Percentiles rank a stretch among this genome's conserved stretches.
These are phyloP conservation scores for Mycena crocata DNA, from an alignment of 768 basidiomycete genomes.

Conservation along the genomic window DNA sequence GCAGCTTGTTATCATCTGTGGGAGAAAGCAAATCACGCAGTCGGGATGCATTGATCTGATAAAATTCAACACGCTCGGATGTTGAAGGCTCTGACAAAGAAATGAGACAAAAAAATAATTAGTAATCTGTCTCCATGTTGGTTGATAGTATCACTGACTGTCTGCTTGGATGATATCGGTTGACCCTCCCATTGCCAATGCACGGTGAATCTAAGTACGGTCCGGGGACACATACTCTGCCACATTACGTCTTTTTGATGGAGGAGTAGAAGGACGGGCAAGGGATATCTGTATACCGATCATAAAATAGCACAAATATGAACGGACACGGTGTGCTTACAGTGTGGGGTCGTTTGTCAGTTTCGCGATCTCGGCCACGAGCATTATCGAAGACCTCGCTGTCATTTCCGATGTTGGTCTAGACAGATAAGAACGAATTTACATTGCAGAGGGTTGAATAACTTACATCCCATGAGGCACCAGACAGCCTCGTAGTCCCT, in stretches of 20 bases:
- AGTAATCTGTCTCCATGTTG: background rate
- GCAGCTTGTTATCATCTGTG: background rate
- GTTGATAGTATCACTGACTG: background rate
- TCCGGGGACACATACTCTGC: slow-evolving; percentile 17
- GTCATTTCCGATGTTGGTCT: too few species aligned
- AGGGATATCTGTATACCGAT: background rate
- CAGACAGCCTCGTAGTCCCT: too few species aligned
- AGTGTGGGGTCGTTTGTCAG: background rate
- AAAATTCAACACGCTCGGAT: slow-evolving; percentile 13
- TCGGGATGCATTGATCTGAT: background rate
- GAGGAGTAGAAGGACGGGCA: background rate
- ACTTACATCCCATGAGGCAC: too few species aligned
- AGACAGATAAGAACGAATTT: too few species aligned
- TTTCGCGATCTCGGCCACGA: too few species aligned
- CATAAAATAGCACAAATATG: background rate
- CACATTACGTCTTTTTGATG: slow-evolving; percentile 3
- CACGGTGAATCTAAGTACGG: background rate
- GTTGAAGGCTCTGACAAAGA: background rate
- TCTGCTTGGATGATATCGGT: background rate
- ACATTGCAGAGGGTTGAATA: too few species aligned
- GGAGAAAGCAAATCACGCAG: background rate
- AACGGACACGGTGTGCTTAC: background rate
- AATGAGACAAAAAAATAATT: background rate
- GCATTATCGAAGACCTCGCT: too few species aligned
- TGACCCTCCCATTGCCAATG: background rate